phyloP scores from a whole-genome alignment of 768 basidiomycete species.

The Kwoniella heveanensis region DNA sequence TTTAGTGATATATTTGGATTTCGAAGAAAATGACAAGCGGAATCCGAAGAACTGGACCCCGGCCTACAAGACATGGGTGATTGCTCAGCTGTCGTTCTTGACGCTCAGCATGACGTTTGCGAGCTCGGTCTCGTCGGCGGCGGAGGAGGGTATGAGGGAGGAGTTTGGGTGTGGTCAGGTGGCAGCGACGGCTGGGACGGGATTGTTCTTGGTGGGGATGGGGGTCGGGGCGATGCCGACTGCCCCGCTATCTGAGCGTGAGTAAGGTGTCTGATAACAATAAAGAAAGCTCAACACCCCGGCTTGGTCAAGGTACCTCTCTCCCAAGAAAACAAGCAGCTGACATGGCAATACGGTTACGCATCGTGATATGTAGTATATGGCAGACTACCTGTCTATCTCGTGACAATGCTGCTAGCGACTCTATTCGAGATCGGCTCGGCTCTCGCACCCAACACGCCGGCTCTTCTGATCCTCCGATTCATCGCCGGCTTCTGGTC shows the following conservation, averaged over 20 bases:
- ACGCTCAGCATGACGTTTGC: constrained; percentile 35
- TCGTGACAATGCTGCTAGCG: constrained; percentile 27
- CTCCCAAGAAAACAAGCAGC: no score
- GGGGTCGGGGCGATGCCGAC: constrained; percentile 37
- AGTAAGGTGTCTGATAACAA: no score
- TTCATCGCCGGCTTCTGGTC: constrained; percentile 39
- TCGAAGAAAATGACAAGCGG: constrained; percentile 22
- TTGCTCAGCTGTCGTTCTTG: constrained; percentile 27
- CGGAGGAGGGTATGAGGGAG: constrained; percentile 21
- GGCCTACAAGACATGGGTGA: constrained; percentile 29
- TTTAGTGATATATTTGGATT: constrained; percentile 20
- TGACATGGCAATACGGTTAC: no score
- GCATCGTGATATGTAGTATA: constrained; percentile 28
- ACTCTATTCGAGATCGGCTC: constrained; percentile 33
- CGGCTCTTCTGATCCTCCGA: constrained; percentile 28
- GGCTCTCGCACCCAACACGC: constrained; percentile 28
- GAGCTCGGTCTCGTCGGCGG: constrained; percentile 18
- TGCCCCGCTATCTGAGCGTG: constrained; percentile 35
- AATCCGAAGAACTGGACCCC: constrained; percentile 36
- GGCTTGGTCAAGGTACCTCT: no score
- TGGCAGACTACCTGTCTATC: constrained; percentile 38
- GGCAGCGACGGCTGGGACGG: constrained; percentile 29
- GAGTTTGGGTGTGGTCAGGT: constrained; percentile 32
- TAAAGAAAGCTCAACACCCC: no score
- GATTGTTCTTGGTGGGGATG: constrained; percentile 33